These are phyloP conservation scores for Neocatenulostroma microsporum DNA, from an alignment of 2,329 filamentous ascomycete species.

Conservation along the genomic window DNA sequence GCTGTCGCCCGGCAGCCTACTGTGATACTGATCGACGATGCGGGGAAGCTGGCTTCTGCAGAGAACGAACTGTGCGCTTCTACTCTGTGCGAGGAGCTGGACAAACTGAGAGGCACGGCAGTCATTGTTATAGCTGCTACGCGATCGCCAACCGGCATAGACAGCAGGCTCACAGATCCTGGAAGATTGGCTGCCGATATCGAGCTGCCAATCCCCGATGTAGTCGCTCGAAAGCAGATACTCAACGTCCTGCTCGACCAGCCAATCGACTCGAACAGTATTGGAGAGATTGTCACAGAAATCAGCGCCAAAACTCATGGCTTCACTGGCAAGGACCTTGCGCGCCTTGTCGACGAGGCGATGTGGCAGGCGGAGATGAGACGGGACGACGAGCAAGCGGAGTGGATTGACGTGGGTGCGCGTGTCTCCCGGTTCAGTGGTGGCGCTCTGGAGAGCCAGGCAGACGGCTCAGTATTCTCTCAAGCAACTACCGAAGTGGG, in stretches of 20 bases:
- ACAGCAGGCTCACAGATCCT: conserved; percentile 57
- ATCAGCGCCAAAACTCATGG: conserved; percentile 75
- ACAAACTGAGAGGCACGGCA: conserved; percentile 42
- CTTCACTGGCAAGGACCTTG: conserved; percentile 72
- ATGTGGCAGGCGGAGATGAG: conserved; percentile 18
- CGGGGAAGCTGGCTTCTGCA: conserved; percentile 62
- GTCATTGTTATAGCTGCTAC: conserved; percentile 71
- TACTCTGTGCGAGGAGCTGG: conserved; percentile 47
- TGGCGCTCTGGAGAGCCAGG: not conserved
- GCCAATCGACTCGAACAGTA: conserved; percentile 30
- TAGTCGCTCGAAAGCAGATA: conserved; percentile 63
- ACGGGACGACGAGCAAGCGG: conserved; percentile 26
- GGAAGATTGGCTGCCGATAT: conserved; percentile 61
- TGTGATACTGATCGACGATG: conserved; percentile 69
- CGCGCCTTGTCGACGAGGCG: conserved; percentile 54
- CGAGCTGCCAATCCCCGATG: conserved; percentile 69
- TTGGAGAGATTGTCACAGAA: too few relatives aligned
- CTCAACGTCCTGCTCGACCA: conserved; percentile 51
- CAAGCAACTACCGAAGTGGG: conserved; percentile 9
- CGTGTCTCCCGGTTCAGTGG: conserved; percentile 1
- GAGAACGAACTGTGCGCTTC: conserved; percentile 36
- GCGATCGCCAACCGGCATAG: conserved; percentile 63
- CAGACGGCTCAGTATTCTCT: conserved; percentile 7
- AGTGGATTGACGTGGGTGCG: conserved; percentile 12
- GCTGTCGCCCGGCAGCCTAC: conserved; percentile 64